Percentiles rank a stretch among this genome's conserved stretches.
Evolutionary conservation across 257 asterid genomes (phyloP).

Genomic region (Nicotiana sylvestris): DNA sequence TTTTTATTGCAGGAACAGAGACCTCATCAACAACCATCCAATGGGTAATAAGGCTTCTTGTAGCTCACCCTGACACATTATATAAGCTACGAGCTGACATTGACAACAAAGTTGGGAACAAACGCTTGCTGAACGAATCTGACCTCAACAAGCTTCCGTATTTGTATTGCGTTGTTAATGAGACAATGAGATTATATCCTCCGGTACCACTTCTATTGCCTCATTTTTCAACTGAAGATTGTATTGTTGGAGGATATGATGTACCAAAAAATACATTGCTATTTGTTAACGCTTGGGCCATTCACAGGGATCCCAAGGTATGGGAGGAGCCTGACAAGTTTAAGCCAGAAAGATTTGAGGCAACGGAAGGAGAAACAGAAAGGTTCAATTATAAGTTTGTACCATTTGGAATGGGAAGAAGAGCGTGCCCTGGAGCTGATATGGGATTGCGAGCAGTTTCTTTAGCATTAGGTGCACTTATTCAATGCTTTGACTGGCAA

Average conservation of each 20-base stretch:
- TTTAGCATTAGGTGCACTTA: slow-evolving; percentile 40
- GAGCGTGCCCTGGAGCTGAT: slow-evolving; percentile 31
- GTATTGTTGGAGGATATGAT: slow-evolving; percentile 35
- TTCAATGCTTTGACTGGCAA: slow-evolving; percentile 55
- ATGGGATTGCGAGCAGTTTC: slow-evolving; percentile 40
- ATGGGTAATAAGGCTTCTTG: slow-evolving; percentile 44
- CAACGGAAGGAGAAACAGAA: slow-evolving; percentile 16
- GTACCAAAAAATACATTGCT: slow-evolving; percentile 36
- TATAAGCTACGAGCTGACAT: slow-evolving; percentile 38
- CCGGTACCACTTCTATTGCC: slow-evolving; percentile 51
- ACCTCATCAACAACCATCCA: slow-evolving; percentile 34
- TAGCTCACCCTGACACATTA: slow-evolving; percentile 31
- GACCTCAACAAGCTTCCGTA: slow-evolving; percentile 48
- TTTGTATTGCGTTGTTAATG: slow-evolving; percentile 40
- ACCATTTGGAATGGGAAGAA: slow-evolving; percentile 37
- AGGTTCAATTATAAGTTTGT: slow-evolving; percentile 26
- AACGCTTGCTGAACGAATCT: slow-evolving; percentile 30
- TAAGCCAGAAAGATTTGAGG: slow-evolving; percentile 39
- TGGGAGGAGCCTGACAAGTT: slow-evolving; percentile 22
- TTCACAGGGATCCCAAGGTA: slow-evolving; percentile 50
- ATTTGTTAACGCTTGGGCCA: slow-evolving; percentile 46
- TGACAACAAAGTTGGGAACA: slow-evolving; percentile 38
- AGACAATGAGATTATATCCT: slow-evolving; percentile 45
- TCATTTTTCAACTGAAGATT: slow-evolving; percentile 32
- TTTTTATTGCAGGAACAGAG: slow-evolving; percentile 53